A percentile compares a stretch with the other conserved stretches of the same genome.
phyloP scores from a whole-genome alignment of 2,329 filamentous ascomycete species.

The Huntiella abstrusa region DNA sequence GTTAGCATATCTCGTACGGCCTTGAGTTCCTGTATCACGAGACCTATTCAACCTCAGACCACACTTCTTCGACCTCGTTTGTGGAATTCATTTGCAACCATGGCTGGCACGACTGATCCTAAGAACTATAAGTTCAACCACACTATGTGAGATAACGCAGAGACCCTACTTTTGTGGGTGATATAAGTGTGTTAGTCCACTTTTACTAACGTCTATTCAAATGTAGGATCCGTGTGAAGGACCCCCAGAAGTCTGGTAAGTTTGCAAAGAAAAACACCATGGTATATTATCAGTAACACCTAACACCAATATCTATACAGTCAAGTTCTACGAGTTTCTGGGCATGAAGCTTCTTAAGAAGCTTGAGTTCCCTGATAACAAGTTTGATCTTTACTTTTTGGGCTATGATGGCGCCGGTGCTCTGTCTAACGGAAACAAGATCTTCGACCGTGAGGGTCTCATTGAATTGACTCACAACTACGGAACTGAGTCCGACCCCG shows the following conservation, averaged over 20 bases:
- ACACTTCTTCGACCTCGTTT: no score
- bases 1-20: background rate
- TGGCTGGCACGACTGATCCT: slow-evolving; percentile 53
- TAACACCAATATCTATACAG: slow-evolving; percentile 19
- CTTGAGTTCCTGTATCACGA: no score
- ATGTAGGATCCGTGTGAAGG: slow-evolving; percentile 74
- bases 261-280: slow-evolving; percentile 3
- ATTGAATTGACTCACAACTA: slow-evolving; percentile 75
- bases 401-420: slow-evolving; percentile 66
- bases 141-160: slow-evolving; percentile 45
- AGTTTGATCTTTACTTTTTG: slow-evolving; percentile 92
- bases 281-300: background rate
- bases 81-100: slow-evolving; percentile 22
- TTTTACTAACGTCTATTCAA: background rate
- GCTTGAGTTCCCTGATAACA: slow-evolving; percentile 64
- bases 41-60: no score
- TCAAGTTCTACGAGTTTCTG: slow-evolving; percentile 88
- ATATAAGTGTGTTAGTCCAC: background rate
- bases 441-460: slow-evolving; percentile 70
- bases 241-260: slow-evolving; percentile 58
- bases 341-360: slow-evolving; percentile 73
- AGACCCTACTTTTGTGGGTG: background rate
- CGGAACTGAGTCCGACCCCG: slow-evolving; percentile 69
- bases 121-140: slow-evolving; percentile 73
- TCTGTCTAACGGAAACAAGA: slow-evolving; percentile 49